Percentiles rank a stretch among this genome's conserved stretches.
phyloP scores from a whole-genome alignment of 177 flowering plant genomes.

The Vitis hybrid region DNA sequence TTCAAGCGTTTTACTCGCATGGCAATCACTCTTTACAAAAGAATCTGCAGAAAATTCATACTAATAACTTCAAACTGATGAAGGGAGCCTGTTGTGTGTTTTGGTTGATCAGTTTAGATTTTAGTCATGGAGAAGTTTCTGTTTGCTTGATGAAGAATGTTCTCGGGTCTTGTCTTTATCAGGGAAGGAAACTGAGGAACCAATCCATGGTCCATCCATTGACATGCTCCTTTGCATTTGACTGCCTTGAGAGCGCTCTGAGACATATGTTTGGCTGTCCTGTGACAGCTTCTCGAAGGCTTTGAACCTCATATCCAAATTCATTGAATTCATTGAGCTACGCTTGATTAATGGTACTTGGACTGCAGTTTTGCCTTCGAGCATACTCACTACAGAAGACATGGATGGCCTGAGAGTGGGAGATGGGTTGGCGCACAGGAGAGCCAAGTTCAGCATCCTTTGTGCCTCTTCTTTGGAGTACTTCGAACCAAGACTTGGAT shows the following conservation, averaged over 20 bases:
- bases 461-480: constrained; percentile 60
- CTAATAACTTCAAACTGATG: neutral
- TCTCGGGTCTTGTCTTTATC: constrained; percentile 28
- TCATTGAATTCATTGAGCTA: neutral
- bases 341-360: constrained; percentile 51
- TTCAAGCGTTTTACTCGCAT: neutral
- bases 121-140: constrained; percentile 20
- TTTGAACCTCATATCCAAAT: constrained; percentile 43
- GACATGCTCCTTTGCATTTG: constrained; percentile 30
- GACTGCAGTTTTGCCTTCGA: constrained; percentile 57
- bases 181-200: constrained; percentile 34
- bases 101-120: constrained; percentile 2
- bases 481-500: constrained; percentile 53
- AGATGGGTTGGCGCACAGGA: constrained; percentile 76
- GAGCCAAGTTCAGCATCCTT: constrained; percentile 60
- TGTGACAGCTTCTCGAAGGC: constrained; percentile 55
- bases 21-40: neutral
- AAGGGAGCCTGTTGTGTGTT: neutral
- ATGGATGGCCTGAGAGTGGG: constrained; percentile 72
- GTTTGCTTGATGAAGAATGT: constrained; percentile 26
- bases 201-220: constrained; percentile 50
- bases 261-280: constrained; percentile 46
- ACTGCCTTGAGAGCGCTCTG: constrained; percentile 30
- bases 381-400: constrained; percentile 74
- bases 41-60: neutral